Conservation (phyloP, 2,329 filamentous ascomycete genomes). For the Ophiobolus disseminans region DNA sequence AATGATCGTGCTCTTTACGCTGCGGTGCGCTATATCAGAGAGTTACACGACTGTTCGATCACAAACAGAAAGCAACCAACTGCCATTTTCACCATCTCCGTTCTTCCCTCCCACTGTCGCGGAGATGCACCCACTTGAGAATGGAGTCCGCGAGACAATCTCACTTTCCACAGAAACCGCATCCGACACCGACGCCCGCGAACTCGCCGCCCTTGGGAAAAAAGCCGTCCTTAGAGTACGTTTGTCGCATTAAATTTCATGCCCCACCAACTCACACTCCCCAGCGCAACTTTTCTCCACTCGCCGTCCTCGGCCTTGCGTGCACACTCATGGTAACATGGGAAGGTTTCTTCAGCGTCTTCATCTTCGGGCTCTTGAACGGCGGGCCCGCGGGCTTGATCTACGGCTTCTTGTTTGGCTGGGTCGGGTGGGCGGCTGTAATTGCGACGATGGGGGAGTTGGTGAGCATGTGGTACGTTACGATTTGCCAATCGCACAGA, state of each 20-base stretch:
- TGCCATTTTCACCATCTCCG: too few relatives aligned
- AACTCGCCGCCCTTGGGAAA: constrained; percentile 15
- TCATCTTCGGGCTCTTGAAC: constrained; percentile 25
- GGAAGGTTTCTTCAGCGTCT: constrained; percentile 21
- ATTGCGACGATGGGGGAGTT: constrained; percentile 24
- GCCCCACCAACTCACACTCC: neutral
- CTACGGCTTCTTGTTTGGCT: constrained; percentile 25
- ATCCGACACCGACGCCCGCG: constrained; percentile 15
- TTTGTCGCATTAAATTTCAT: neutral
- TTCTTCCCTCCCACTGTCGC: too few relatives aligned
- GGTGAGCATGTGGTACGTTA: constrained; percentile 19
- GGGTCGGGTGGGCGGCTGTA: constrained; percentile 19
- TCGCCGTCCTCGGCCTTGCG: constrained; percentile 23
- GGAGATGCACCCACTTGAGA: too few relatives aligned
- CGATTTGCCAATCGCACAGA: too few relatives aligned
- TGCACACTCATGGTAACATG: constrained; percentile 25
- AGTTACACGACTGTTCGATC: too few relatives aligned
- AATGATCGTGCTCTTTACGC: too few relatives aligned
- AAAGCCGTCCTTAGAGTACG: constrained; percentile 10
- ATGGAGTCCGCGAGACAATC: too few relatives aligned
- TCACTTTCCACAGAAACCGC: too few relatives aligned
- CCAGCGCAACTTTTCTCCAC: constrained; percentile 20
- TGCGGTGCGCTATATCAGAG: too few relatives aligned
- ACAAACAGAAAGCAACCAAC: too few relatives aligned
- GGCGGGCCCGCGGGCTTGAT: constrained; percentile 21